Conservation (phyloP, 2,329 filamentous ascomycete genomes). For the Pochonia chlamydosporia region DNA sequence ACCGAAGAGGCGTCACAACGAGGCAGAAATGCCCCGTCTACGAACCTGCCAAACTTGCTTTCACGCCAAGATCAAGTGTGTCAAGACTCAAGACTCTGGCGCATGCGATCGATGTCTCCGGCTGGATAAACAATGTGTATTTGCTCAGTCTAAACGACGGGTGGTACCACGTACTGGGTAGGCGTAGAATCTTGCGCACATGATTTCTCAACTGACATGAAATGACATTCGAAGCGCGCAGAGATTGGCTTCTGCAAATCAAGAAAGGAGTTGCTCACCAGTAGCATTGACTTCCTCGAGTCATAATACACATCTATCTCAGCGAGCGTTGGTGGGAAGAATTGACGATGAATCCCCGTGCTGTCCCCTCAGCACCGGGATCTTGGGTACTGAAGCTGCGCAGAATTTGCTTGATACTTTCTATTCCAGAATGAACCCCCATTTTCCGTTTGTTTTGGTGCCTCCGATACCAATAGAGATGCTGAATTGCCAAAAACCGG, state of each 20-base stretch:
- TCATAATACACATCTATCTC: no score
- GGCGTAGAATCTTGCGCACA: slow-evolving; percentile 6
- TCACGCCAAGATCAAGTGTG: slow-evolving; percentile 29
- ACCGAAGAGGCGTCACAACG: not conserved
- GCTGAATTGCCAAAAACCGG: slow-evolving; percentile 13
- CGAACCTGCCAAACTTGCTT: slow-evolving; percentile 30
- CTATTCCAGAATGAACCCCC: slow-evolving; percentile 17
- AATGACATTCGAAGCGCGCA: no score
- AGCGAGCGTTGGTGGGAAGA: slow-evolving; percentile 6
- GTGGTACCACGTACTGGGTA: slow-evolving; percentile 15
- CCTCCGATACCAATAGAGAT: slow-evolving; percentile 1
- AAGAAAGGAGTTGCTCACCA: no score
- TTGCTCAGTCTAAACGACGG: slow-evolving; percentile 23
- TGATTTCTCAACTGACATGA: no score
- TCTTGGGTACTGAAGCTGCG: slow-evolving; percentile 16
- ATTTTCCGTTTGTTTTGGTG: slow-evolving; percentile 25
- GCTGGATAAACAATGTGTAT: slow-evolving; percentile 25
- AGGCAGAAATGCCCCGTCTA: not conserved
- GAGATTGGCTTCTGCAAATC: no score
- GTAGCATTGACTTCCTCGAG: no score
- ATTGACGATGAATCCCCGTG: slow-evolving; percentile 14
- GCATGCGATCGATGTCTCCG: slow-evolving; percentile 27
- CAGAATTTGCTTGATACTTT: slow-evolving; percentile 20
- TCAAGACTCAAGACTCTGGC: slow-evolving; percentile 25
- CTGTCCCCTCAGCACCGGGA: slow-evolving; percentile 17